Percentiles rank a stretch among this genome's conserved stretches.
These are phyloP conservation scores for Lipomyces yamanashiensis DNA, from an alignment of 805 yeast genomes.

Conservation along the genomic window DNA sequence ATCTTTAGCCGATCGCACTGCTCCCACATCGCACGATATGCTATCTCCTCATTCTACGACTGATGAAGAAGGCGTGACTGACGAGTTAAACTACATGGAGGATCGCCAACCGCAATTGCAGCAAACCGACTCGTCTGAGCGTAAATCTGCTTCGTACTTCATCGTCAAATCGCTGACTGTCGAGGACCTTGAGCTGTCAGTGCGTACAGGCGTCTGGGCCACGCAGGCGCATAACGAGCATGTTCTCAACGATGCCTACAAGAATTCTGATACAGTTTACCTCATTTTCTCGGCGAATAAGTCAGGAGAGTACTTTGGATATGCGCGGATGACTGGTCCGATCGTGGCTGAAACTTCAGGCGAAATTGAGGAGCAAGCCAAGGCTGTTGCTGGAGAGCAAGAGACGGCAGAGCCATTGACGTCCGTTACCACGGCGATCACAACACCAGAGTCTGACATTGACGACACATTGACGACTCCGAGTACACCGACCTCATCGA, in stretches of 20 bases:
- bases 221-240: constrained; percentile 50
- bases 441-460: background rate
- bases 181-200: constrained; percentile 47
- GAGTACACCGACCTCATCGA: constrained; percentile 5
- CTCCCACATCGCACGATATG: constrained; percentile 11
- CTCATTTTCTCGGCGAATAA: constrained; percentile 50
- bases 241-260: constrained; percentile 48
- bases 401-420: background rate
- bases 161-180: constrained; percentile 49
- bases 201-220: constrained; percentile 46
- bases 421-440: background rate
- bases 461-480: background rate
- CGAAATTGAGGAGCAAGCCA: background rate
- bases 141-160: constrained; percentile 43
- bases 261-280: constrained; percentile 44
- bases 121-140: background rate
- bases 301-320: constrained; percentile 49
- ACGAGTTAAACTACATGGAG: background rate
- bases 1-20: constrained; percentile 30
- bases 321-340: constrained; percentile 47
- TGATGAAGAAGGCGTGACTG: background rate
- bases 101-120: background rate
- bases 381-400: background rate
- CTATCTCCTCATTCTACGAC: background rate
- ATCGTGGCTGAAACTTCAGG: constrained; percentile 30